Conservation (phyloP, 345 rosid genomes). For the Mallotus nudiflorus region DNA sequence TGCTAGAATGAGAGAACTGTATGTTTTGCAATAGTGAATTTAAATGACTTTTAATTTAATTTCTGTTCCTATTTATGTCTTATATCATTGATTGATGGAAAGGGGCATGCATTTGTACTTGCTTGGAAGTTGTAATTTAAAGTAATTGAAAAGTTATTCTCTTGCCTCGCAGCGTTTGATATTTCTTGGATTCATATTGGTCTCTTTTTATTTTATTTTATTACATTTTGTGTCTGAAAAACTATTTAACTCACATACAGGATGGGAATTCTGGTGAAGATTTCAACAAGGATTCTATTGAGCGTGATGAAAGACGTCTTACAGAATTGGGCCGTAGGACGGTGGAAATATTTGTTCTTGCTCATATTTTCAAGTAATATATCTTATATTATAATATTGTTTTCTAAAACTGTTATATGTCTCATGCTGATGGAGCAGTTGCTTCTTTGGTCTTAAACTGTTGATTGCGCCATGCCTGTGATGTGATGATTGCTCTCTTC, state of each 20-base stretch:
- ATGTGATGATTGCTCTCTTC: background rate
- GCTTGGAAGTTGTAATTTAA: background rate
- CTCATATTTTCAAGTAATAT: constrained; percentile 83
- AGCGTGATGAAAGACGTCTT: constrained; percentile 86
- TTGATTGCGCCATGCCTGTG: background rate
- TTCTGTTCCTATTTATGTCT: background rate
- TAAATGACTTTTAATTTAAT: background rate
- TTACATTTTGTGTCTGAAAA: constrained; percentile 5
- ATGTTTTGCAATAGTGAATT: no score
- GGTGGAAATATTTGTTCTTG: constrained; percentile 84
- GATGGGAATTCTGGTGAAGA: constrained; percentile 82
- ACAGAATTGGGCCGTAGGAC: constrained; percentile 91
- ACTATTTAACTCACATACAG: constrained; percentile 39
- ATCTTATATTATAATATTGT: background rate
- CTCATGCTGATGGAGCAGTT: background rate
- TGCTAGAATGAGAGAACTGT: no score
- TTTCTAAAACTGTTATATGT: background rate
- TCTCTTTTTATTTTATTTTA: background rate
- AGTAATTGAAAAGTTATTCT: background rate
- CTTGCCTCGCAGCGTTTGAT: background rate
- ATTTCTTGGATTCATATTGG: background rate
- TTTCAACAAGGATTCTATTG: constrained; percentile 68
- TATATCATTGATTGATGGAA: background rate
- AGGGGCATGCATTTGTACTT: no score
- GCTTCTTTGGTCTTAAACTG: background rate